Conservation (phyloP, 1,284 basidiomycete species). For the Pterula multifida region DNA sequence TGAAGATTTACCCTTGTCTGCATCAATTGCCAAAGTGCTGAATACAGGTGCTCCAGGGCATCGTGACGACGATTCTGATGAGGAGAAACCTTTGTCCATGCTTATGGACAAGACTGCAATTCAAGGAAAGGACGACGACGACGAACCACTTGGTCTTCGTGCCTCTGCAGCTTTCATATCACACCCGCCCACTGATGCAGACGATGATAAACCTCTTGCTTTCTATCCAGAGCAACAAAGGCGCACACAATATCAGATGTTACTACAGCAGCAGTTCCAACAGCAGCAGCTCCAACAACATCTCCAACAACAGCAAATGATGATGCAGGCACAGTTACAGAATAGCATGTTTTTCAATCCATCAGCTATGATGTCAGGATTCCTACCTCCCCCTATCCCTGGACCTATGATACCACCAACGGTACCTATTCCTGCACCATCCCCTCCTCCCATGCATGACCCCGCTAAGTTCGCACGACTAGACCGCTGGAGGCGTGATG, state of each 20-base stretch:
- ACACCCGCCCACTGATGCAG: constrained; percentile 8
- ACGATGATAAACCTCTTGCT: constrained; percentile 46
- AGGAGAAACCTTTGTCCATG: constrained; percentile 59
- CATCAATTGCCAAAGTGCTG: constrained; percentile 38
- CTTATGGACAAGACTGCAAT: constrained; percentile 38
- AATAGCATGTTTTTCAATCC: constrained; percentile 60
- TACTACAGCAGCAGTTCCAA: constrained; percentile 41
- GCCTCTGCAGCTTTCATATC: constrained; percentile 15
- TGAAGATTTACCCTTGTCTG: constrained; percentile 63
- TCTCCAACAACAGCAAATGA: constrained; percentile 50
- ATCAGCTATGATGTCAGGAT: constrained; percentile 53
- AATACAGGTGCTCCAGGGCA: constrained; percentile 25
- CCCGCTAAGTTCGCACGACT: constrained; percentile 54
- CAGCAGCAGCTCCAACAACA: constrained; percentile 38
- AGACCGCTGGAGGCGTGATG: constrained; percentile 68
- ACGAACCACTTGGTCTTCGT: constrained; percentile 43
- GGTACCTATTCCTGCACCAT: constrained; percentile 38
- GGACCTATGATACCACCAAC: constrained; percentile 34
- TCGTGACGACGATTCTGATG: constrained; percentile 39
- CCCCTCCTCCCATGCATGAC: constrained; percentile 53
- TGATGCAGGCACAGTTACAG: constrained; percentile 67
- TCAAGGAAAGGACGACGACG: constrained; percentile 42
- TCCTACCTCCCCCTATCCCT: constrained; percentile 40
- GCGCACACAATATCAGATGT: constrained; percentile 58
- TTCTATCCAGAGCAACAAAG: constrained; percentile 68